Percentiles rank a stretch among this genome's conserved stretches.
Conservation (phyloP, 2,329 filamentous ascomycete species). For the Colletotrichum destructivum region DNA sequence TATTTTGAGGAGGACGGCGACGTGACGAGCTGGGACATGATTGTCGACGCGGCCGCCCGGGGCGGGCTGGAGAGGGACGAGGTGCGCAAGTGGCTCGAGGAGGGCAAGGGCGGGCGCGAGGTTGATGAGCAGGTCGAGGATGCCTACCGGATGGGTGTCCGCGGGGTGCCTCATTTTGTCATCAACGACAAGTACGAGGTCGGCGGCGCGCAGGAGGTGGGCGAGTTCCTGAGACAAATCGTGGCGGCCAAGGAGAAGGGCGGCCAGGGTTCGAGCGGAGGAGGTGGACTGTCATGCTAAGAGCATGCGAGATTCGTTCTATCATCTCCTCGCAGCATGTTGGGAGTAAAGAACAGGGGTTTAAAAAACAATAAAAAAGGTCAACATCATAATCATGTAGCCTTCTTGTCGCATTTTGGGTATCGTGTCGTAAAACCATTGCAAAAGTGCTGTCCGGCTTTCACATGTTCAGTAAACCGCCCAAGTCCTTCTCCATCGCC, state of each 20-base stretch:
- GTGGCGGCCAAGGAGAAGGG: constrained; percentile 60
- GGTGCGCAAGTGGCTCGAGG: constrained; percentile 68
- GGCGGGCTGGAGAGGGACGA: constrained; percentile 69
- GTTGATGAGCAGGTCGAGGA: constrained; percentile 70
- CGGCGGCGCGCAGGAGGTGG: constrained; percentile 80
- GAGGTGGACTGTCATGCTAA: constrained; percentile 33
- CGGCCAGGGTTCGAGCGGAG: constrained; percentile 3
- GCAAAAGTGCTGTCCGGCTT: constrained; percentile 6
- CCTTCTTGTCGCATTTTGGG: constrained; percentile 31
- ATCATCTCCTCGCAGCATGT: not conserved
- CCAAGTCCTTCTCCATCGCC: constrained; percentile 70
- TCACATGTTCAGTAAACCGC: constrained; percentile 69
- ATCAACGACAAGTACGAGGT: constrained; percentile 79
- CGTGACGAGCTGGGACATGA: constrained; percentile 70
- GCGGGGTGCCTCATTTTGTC: constrained; percentile 82
- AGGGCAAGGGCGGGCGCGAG: constrained; percentile 68
- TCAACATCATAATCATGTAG: constrained; percentile 28
- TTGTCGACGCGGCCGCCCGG: constrained; percentile 66
- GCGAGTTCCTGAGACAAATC: constrained; percentile 77
- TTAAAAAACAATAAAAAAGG: not conserved
- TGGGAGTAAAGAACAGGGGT: not conserved
- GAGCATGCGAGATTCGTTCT: not conserved
- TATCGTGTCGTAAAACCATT: constrained; percentile 30
- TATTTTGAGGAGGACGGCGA: constrained; percentile 78
- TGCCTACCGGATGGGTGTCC: constrained; percentile 67